These are phyloP conservation scores for Talaromyces islandicus DNA, from an alignment of 2,329 filamentous ascomycete genomes.

Conservation along the genomic window DNA sequence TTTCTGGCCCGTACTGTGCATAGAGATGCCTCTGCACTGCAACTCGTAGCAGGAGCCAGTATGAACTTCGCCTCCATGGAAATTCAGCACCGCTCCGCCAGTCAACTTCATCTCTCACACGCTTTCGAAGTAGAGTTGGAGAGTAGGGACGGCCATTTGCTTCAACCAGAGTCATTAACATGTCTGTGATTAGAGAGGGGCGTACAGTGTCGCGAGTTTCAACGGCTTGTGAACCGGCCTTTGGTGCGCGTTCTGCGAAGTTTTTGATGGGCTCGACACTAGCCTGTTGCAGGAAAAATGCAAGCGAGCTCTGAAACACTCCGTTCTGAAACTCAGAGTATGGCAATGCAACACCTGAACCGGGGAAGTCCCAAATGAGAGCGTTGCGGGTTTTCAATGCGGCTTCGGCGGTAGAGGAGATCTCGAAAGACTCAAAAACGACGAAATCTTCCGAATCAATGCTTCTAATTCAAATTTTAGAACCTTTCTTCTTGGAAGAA, in stretches of 20 bases:
- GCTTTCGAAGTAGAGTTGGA: conserved; percentile 46
- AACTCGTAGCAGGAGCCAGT: conserved; percentile 60
- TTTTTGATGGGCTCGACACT: conserved; percentile 1
- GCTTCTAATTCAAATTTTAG: too few relatives aligned
- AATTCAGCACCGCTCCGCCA: conserved; percentile 38
- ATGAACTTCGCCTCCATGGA: conserved; percentile 58
- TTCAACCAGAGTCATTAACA: conserved; percentile 57
- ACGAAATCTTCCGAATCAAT: conserved; percentile 18
- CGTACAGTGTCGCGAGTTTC: conserved; percentile 55
- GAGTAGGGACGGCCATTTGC: conserved; percentile 41
- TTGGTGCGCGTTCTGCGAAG: background rate
- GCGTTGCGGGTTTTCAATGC: conserved; percentile 49
- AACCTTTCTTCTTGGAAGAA: background rate
- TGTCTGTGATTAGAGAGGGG: conserved; percentile 53
- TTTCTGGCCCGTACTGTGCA: conserved; percentile 30
- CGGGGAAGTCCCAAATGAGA: conserved; percentile 57
- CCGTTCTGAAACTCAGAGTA: conserved; percentile 25
- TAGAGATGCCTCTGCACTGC: conserved; percentile 49
- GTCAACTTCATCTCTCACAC: conserved; percentile 58
- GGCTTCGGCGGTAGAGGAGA: conserved; percentile 47
- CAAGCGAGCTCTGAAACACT: background rate
- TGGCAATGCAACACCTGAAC: conserved; percentile 45
- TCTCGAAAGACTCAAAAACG: conserved; percentile 58
- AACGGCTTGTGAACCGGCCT: conserved; percentile 21
- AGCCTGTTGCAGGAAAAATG: background rate